Percentiles rank a stretch among this genome's conserved stretches.
Conservation (phyloP, 768 basidiomycete genomes). For the Suillus placidus region DNA sequence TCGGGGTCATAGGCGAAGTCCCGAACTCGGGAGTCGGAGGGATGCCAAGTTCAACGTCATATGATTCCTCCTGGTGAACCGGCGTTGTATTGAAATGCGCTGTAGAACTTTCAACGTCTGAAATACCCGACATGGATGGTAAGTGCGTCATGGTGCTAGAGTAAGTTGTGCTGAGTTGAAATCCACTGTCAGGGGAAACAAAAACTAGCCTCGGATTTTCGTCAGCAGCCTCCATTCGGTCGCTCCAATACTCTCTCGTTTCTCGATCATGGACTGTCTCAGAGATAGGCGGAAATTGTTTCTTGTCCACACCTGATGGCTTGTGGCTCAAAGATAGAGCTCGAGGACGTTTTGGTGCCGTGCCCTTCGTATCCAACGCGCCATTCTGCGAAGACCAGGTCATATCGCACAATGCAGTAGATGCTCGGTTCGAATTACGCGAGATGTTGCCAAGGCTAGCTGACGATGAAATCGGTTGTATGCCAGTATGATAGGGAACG, state of each 20-base stretch:
- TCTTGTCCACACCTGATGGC: slow-evolving; percentile 23
- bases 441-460: slow-evolving; percentile 11
- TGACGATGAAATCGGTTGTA: neutral
- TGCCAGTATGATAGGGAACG: neutral
- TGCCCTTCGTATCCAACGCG: slow-evolving; percentile 3
- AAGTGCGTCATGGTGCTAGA: neutral
- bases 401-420: slow-evolving; percentile 6
- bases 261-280: slow-evolving; percentile 27
- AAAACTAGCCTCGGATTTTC: slow-evolving; percentile 6
- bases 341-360: slow-evolving; percentile 25
- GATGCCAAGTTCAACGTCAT: slow-evolving; percentile 36
- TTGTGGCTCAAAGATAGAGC: slow-evolving; percentile 33
- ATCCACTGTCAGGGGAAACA: neutral
- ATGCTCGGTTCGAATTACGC: neutral
- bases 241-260: slow-evolving; percentile 31
- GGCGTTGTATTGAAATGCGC: slow-evolving; percentile 22
- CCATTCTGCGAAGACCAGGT: slow-evolving; percentile 5
- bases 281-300: slow-evolving; percentile 41
- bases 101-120: slow-evolving; percentile 4
- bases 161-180: neutral
- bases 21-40: slow-evolving; percentile 49
- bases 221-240: slow-evolving; percentile 13
- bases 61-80: slow-evolving; percentile 32
- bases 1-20: slow-evolving; percentile 53
- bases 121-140: slow-evolving; percentile 13